Conservation (phyloP, 805 yeast species). For the Limtongozyma cylindracea region DNA sequence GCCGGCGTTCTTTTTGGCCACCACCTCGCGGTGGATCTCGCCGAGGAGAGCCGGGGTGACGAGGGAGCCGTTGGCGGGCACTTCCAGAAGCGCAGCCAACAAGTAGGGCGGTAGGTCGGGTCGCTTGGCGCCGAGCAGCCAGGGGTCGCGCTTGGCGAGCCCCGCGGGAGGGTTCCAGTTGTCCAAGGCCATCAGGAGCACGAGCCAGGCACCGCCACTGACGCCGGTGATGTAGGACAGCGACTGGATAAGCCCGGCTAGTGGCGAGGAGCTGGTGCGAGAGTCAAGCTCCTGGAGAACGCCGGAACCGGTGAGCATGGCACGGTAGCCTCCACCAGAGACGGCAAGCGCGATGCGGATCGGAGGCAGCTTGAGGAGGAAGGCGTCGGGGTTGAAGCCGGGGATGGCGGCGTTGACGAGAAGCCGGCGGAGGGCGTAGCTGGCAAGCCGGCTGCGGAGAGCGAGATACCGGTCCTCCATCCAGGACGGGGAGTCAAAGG, state of each 20-base stretch:
- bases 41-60: conserved; percentile 3
- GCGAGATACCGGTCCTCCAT: neutral
- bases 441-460: neutral
- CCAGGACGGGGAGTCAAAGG: neutral
- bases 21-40: conserved; percentile 24
- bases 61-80: neutral
- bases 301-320: conserved; percentile 20
- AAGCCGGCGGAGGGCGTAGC: neutral
- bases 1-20: conserved; percentile 24
- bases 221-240: conserved; percentile 34
- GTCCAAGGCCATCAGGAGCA: conserved; percentile 33
- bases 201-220: conserved; percentile 55
- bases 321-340: neutral
- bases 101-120: neutral
- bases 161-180: conserved; percentile 13
- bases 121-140: neutral
- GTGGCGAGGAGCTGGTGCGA: conserved; percentile 11
- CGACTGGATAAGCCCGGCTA: conserved; percentile 29
- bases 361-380: too few species aligned
- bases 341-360: neutral
- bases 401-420: neutral
- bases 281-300: conserved; percentile 22
- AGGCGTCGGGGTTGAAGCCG: neutral
- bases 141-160: neutral
- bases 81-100: neutral